Conservation (phyloP, 768 basidiomycete species). For the Termitomyces sp. region DNA sequence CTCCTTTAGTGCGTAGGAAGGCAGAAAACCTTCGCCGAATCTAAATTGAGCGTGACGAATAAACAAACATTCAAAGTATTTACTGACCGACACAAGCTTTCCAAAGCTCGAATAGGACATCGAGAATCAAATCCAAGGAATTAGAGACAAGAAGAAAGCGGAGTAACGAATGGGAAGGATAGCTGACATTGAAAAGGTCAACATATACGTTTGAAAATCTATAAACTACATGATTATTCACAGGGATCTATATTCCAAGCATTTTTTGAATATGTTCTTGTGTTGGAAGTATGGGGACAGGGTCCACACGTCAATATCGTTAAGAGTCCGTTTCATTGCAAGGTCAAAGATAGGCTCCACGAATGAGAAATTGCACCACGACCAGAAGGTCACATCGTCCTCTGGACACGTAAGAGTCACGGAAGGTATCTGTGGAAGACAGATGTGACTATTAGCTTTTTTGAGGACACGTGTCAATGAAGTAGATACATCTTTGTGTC, state of each 20-base stretch:
- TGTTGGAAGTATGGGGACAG: slow-evolving; percentile 66
- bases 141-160: slow-evolving; percentile 61
- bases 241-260: slow-evolving; percentile 43
- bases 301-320: slow-evolving; percentile 52
- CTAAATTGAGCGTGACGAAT: not conserved
- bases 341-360: slow-evolving; percentile 56
- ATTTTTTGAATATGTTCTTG: slow-evolving; percentile 62
- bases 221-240: slow-evolving; percentile 14
- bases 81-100: slow-evolving; percentile 44
- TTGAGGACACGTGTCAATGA: slow-evolving; percentile 1
- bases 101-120: slow-evolving; percentile 54
- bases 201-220: not conserved
- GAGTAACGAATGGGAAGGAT: slow-evolving; percentile 53
- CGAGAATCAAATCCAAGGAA: slow-evolving; percentile 62
- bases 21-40: slow-evolving; percentile 49
- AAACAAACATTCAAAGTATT: not conserved
- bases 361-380: slow-evolving; percentile 61
- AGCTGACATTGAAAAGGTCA: slow-evolving; percentile 21
- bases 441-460: not conserved
- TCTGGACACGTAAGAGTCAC: slow-evolving; percentile 51
- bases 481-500: slow-evolving; percentile 36
- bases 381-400: slow-evolving; percentile 58
- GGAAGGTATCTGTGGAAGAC: slow-evolving; percentile 38
- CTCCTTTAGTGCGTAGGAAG: slow-evolving; percentile 57
- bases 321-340: slow-evolving; percentile 42